Conservation (phyloP, 495 filamentous ascomycete species). For the Entonaema liquescens region DNA sequence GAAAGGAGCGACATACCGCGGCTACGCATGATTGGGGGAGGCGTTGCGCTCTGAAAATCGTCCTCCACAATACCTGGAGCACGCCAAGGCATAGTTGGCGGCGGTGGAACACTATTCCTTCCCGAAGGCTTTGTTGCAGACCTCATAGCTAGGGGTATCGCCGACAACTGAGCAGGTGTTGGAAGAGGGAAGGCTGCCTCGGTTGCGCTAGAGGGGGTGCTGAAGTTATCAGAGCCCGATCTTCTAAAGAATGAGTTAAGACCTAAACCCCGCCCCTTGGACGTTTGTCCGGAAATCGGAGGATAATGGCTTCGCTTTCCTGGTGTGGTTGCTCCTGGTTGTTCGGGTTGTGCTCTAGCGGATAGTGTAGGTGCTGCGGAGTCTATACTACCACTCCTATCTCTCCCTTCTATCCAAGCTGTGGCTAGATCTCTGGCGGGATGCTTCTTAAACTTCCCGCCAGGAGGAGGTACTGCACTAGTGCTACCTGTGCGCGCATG, state of each 20-base stretch:
- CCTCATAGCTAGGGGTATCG: constrained; percentile 7
- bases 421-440: constrained; percentile 25
- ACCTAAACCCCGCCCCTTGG: constrained; percentile 45
- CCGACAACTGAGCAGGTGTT: constrained; percentile 24
- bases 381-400: constrained; percentile 55
- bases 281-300: constrained; percentile 51
- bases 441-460: constrained; percentile 43
- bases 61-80: constrained; percentile 40
- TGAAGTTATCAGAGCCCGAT: constrained; percentile 40
- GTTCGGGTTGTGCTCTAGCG: constrained; percentile 3
- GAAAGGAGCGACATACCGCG: constrained; percentile 38
- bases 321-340: constrained; percentile 13
- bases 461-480: constrained; percentile 20
- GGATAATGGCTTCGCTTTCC: constrained; percentile 57
- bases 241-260: constrained; percentile 53
- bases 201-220: constrained; percentile 46
- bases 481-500: constrained; percentile 49
- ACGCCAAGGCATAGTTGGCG: constrained; percentile 40
- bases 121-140: constrained; percentile 22
- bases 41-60: constrained; percentile 50
- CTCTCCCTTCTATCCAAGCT: constrained; percentile 29
- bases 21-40: constrained; percentile 57
- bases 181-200: constrained; percentile 47
- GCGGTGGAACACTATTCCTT: constrained; percentile 42
- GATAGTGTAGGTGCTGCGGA: constrained; percentile 12